Evolutionary conservation across 208 protist genomes (phyloP), one percentile per base, ranked within the genome.

Genomic region (Wallacemonas rigidus): DNA sequence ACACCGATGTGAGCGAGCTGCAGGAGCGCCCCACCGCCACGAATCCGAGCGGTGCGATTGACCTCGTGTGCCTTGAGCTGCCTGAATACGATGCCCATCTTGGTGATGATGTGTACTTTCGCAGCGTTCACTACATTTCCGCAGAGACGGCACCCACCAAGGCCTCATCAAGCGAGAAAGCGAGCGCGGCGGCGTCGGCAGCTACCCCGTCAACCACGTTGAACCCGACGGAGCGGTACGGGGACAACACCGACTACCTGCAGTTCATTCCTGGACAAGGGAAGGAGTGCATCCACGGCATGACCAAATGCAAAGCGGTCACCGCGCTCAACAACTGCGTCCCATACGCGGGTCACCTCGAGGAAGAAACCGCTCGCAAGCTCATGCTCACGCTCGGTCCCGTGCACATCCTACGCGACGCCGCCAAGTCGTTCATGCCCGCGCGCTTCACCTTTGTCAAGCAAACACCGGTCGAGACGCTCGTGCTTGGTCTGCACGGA

Each of bases 361-460:
- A 93, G 79, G 79, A 81, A 45, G 92, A 97, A 77, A 76, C 85
- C 38, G 78, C 81, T 3, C 84, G 92, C 35, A 97, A 97, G 78
- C 81, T 95, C 70, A 85, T 93, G 88, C 75, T 97, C 35, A 75
- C 88, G 5, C 86, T 97, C 26, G 92, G 86, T 14, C 92, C 92
- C 2, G 88, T 92, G 40, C 89, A 94, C 71, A 83, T 95, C 35
- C 70, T 95, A 45, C 88, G 88, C 40, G 87, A 95, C 73, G 60
- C 82, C 40, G 78, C 77, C 69, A 82, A 89, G 73, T 82, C 81
- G 38, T 71, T 80, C 4, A 36, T 93, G 50, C 88, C 92, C 6
- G 14, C 74, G 15, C 88, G 92, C 56, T 92, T 97, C n/a, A 91
- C 90, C 35, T 79, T 74, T 40, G 81, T 83, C 15, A 94, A 91